Percentiles rank a stretch among this genome's conserved stretches.
Conservation (phyloP, 2,329 filamentous ascomycete genomes). For the Fusarium abutilonis region DNA sequence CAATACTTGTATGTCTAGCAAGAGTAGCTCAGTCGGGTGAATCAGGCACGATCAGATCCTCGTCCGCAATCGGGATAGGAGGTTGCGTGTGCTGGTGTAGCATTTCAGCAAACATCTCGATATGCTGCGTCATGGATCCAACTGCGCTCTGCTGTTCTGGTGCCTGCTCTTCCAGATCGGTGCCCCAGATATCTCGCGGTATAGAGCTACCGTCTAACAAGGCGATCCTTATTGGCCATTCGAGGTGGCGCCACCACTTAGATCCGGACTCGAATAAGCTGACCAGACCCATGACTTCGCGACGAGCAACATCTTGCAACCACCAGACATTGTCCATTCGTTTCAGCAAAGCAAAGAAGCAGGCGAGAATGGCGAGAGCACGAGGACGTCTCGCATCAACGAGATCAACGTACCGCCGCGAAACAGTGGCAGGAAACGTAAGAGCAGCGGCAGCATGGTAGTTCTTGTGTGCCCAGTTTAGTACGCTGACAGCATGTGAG, state of each 20-base stretch:
- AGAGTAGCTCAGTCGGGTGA: constrained; percentile 48
- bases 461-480: constrained; percentile 73
- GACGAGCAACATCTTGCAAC: constrained; percentile 72
- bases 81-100: constrained; percentile 47
- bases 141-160: constrained; percentile 48
- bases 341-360: constrained; percentile 73
- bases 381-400: constrained; percentile 68
- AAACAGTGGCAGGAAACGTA: constrained; percentile 72
- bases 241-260: constrained; percentile 68
- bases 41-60: constrained; percentile 47
- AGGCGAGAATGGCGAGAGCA: constrained; percentile 70
- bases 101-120: constrained; percentile 54
- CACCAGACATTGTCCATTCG: constrained; percentile 73
- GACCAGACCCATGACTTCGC: constrained; percentile 72
- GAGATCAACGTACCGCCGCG: constrained; percentile 67
- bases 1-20: background rate
- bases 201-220: constrained; percentile 65
- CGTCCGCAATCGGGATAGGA: constrained; percentile 46
- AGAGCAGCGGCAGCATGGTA: constrained; percentile 67
- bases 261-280: constrained; percentile 67
- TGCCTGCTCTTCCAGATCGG: constrained; percentile 58
- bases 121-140: constrained; percentile 53
- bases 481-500: constrained; percentile 70
- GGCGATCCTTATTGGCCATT: constrained; percentile 69
- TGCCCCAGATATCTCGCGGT: constrained; percentile 66